phyloP scores from a whole-genome alignment of 495 filamentous ascomycete species.

The Apodospora peruviana region DNA sequence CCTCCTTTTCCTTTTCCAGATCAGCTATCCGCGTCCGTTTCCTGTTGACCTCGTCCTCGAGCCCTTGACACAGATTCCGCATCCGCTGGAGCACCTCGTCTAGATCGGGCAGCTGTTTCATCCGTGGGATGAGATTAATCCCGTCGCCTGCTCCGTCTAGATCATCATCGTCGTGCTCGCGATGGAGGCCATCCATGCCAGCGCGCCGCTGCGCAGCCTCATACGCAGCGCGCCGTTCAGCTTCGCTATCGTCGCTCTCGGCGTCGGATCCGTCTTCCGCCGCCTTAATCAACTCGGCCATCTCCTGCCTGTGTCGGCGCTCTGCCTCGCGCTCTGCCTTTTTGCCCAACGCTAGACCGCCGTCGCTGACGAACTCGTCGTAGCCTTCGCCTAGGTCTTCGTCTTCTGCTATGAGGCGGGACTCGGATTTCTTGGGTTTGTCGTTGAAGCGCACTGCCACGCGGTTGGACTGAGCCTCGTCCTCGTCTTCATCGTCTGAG shows the following conservation, averaged over 20 bases:
- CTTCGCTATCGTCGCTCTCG: conserved; percentile 67
- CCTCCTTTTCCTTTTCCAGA: conserved; percentile 36
- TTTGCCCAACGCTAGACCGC: conserved; percentile 67
- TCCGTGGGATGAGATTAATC: conserved; percentile 36
- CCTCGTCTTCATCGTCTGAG: conserved; percentile 42
- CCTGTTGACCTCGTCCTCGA: conserved; percentile 26
- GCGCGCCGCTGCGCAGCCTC: conserved; percentile 82
- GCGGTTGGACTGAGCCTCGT: conserved; percentile 5
- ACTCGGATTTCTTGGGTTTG: conserved; percentile 54
- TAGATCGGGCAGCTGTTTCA: conserved; percentile 53
- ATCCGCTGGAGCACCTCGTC: conserved; percentile 44
- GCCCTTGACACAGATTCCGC: conserved; percentile 27
- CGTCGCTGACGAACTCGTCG: conserved; percentile 87
- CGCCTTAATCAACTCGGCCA: conserved; percentile 77
- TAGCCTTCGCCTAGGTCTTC: conserved; percentile 95
- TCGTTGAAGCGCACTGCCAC: conserved; percentile 37
- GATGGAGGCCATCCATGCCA: conserved; percentile 64
- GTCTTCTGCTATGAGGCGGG: conserved; percentile 76
- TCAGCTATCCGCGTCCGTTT: conserved; percentile 25
- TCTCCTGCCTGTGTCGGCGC: conserved; percentile 61
- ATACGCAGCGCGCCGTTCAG: conserved; percentile 76
- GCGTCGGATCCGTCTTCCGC: conserved; percentile 60
- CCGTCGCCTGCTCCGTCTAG: conserved; percentile 17
- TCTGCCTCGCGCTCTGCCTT: conserved; percentile 75
- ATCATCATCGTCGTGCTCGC: conserved; percentile 25